phyloP scores from a whole-genome alignment of 1,139 yeast species.

The Sugiyamaella paludigena region DNA sequence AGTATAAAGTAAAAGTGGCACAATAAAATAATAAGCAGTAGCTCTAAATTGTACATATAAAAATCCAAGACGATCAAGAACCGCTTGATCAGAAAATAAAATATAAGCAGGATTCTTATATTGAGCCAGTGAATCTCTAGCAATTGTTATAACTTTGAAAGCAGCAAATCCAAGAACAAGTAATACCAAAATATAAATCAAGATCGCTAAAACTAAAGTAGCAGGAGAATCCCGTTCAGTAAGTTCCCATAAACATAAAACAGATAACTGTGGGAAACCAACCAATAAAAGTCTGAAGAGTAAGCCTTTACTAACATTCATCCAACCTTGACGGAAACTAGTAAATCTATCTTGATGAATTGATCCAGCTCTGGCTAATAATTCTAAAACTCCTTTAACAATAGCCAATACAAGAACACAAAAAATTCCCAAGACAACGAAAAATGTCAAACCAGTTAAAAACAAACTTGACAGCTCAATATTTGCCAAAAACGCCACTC shows the following conservation, averaged over 20 bases:
- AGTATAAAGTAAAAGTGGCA: conserved; percentile 60
- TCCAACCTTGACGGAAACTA: conserved; percentile 81
- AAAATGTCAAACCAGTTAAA: conserved; percentile 81
- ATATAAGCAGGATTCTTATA: conserved; percentile 92
- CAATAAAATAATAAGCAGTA: conserved; percentile 77
- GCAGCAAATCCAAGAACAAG: conserved; percentile 73
- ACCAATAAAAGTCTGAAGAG: conserved; percentile 76
- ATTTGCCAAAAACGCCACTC: conserved; percentile 80
- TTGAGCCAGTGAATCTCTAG: conserved; percentile 64
- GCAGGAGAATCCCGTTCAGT: conserved; percentile 83
- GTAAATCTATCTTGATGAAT: conserved; percentile 61
- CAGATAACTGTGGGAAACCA: conserved; percentile 81
- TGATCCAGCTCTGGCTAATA: conserved; percentile 57
- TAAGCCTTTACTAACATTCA: conserved; percentile 78
- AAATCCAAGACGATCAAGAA: conserved; percentile 88
- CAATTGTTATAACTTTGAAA: conserved; percentile 63
- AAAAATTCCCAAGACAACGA: conserved; percentile 73
- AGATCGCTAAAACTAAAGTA: conserved; percentile 70
- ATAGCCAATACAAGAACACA: conserved; percentile 62
- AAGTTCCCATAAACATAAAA: conserved; percentile 82
- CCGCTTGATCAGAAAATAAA: conserved; percentile 76
- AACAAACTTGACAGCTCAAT: conserved; percentile 85
- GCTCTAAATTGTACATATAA: conserved; percentile 90
- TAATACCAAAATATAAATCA: conserved; percentile 56
- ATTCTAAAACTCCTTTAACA: conserved; percentile 74